Evolutionary conservation across 441 rosid species (phyloP).

Genomic region (Syzygium syzygioides): DNA sequence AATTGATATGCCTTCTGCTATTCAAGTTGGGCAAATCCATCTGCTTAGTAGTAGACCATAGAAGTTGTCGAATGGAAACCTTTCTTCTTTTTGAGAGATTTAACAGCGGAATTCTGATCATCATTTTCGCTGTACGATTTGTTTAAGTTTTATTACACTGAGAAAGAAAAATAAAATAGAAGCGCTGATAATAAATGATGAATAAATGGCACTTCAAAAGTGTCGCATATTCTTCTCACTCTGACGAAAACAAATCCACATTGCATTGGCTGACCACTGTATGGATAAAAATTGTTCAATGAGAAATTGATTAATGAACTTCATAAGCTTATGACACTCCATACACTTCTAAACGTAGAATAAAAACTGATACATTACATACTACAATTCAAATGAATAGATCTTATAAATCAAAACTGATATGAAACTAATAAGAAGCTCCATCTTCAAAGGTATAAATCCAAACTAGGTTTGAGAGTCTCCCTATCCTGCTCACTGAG

Average conservation of each 20-base stretch:
- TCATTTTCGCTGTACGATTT: not conserved
- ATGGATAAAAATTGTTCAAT: not conserved
- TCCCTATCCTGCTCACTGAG: not conserved
- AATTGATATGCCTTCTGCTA: not conserved
- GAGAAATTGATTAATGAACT: not conserved
- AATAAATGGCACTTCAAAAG: not conserved
- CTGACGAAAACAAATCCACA: not conserved
- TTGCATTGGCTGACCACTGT: fast-evolving
- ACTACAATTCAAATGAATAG: not conserved
- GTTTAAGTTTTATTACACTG: not conserved
- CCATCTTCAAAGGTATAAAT: not conserved
- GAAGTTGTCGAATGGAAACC: not conserved
- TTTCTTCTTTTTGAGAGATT: not conserved
- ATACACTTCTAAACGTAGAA: not conserved
- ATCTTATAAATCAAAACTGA: not conserved
- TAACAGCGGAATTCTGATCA: not conserved
- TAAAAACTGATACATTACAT: not conserved
- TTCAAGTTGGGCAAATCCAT: not conserved
- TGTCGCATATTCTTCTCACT: not conserved
- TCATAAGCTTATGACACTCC: not conserved
- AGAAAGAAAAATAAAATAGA: not conserved
- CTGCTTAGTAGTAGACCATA: not conserved
- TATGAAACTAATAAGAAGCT: not conserved
- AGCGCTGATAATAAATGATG: not conserved
- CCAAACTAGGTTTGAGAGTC: not conserved